Base-by-base conservation (phyloP, 306 rosid genomes). In the Vachellia pachyceras region DNA sequence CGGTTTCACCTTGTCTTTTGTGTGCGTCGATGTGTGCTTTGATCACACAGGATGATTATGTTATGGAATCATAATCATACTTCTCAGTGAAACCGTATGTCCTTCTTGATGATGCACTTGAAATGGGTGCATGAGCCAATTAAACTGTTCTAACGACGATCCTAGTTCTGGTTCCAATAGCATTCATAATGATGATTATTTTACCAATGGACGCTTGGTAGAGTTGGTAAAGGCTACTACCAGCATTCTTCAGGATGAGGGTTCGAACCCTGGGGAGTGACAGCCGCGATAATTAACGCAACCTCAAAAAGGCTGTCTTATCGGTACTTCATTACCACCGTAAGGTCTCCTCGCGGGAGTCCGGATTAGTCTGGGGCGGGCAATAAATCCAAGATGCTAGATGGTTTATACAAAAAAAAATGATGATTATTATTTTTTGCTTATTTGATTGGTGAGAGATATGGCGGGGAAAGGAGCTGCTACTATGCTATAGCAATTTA, bases 1-100 rank as follows among this genome's bases (percentile, higher is more conserved):
- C 41, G 25, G 44, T 55, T 81, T 10, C 20, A 9, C 37, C 50
- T 35, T 69, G 70, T 49, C 63, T 1, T 37, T 37, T 47, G 40
- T 69, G 33, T 60, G 77, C 79, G 9, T 8, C 46, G 3, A 42
- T 9, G 46, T 42, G 11, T 42, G 46, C 8, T 42, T 42, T 42
- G 46, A 66, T 52, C 84, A 79, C 72, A 29, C 75, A 36, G 44
- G 76, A 85, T 6, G 61, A 70, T 79, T 54, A 64, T 79, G 84
- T 71, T 46, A 55, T 17, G n/a, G 78, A 75, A 75, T 42, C 3
- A 42, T 42, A 2, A 75, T 52, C 80, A 29, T 29, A 29, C 2
- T 29, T 29, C 33, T 79, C 36, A 54, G 12, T 77, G 77, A 22
- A 83, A 77, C 45, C 37, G 10, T 3, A 55, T 2, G 22, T 36